Conservation (phyloP, 2,329 filamentous ascomycete species). For the Exophiala phaeomuriformis region DNA sequence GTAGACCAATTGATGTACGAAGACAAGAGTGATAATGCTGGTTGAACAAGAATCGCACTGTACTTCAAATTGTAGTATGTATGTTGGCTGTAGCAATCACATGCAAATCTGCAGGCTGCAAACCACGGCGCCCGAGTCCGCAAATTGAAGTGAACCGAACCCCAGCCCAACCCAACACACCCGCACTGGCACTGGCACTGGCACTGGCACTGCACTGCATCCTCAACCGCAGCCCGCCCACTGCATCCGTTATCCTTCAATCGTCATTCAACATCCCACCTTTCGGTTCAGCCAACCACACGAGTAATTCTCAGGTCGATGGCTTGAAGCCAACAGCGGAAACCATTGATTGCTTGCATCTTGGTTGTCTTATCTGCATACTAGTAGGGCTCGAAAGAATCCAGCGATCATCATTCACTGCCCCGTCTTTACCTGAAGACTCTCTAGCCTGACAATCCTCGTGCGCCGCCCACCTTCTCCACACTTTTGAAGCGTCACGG, state of each 20-base stretch:
- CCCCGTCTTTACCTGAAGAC: background rate
- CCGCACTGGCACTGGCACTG: too few relatives aligned
- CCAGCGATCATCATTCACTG: conserved; percentile 2
- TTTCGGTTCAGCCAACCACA: background rate
- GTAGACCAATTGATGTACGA: too few relatives aligned
- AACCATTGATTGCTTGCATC: background rate
- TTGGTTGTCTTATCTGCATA: background rate
- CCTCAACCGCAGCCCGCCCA: too few relatives aligned
- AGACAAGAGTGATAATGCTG: too few relatives aligned
- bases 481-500: background rate
- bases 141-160: too few relatives aligned
- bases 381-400: background rate
- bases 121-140: too few relatives aligned
- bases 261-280: background rate
- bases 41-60: too few relatives aligned
- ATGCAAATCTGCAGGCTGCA: too few relatives aligned
- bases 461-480: conserved; percentile 1
- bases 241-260: background rate
- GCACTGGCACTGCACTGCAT: too few relatives aligned
- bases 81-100: too few relatives aligned
- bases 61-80: too few relatives aligned
- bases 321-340: background rate
- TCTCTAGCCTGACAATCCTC: background rate
- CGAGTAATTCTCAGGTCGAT: background rate
- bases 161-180: too few relatives aligned